These are phyloP conservation scores for Asparagopsis taxiformis DNA, from an alignment of 31 red algal species.

Conservation along the genomic window DNA sequence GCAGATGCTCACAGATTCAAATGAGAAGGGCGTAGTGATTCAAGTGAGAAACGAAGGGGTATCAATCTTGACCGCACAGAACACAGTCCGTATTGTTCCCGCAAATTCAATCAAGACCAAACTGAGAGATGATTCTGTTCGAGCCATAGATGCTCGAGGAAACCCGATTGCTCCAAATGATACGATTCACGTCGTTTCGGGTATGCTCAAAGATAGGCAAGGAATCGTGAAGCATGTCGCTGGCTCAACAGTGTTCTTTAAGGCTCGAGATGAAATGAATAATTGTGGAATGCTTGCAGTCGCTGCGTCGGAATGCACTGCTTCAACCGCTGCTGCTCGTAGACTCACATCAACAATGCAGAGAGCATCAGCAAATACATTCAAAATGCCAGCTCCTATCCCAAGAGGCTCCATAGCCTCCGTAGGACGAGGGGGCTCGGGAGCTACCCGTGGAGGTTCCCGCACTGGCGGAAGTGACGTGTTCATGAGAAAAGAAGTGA, in stretches of 20 bases:
- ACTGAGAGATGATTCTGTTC: constrained; percentile 42
- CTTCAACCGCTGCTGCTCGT: constrained; percentile 55
- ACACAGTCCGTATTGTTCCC: constrained; percentile 40
- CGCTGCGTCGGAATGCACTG: constrained; percentile 34
- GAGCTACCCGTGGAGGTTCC: constrained; percentile 38
- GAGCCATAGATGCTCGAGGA: constrained; percentile 70
- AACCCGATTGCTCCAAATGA: constrained; percentile 78
- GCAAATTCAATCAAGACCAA: constrained; percentile 65
- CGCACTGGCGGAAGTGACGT: constrained; percentile 44
- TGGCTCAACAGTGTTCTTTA: constrained; percentile 75
- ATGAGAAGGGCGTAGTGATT: constrained; percentile 77
- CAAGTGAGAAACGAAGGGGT: constrained; percentile 74
- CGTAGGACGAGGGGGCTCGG: too few relatives aligned
- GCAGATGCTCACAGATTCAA: constrained; percentile 61
- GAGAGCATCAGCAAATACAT: neutral
- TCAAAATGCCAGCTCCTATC: constrained; percentile 16
- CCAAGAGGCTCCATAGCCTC: constrained; percentile 34
- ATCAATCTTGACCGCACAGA: constrained; percentile 58
- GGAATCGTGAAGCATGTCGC: constrained; percentile 84
- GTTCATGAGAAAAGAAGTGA: constrained; percentile 70
- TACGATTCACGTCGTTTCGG: constrained; percentile 73
- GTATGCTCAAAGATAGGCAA: constrained; percentile 65
- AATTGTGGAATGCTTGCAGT: constrained; percentile 86
- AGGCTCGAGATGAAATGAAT: constrained; percentile 79
- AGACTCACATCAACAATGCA: constrained; percentile 31